phyloP scores from a whole-genome alignment of 2,329 filamentous ascomycete genomes.

The Cadophora malorum region DNA sequence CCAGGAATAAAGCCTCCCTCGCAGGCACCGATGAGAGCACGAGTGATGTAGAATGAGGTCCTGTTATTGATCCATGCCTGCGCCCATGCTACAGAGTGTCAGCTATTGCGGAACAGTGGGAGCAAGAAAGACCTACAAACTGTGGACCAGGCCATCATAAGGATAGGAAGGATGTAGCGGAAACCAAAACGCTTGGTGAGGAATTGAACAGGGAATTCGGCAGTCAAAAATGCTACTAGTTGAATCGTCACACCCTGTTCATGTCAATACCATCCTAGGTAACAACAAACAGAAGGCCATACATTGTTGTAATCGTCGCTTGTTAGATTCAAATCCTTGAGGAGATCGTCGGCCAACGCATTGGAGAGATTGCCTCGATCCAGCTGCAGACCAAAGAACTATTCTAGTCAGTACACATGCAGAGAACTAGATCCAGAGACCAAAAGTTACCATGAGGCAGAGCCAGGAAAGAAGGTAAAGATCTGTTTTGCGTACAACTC shows the following conservation, averaged over 20 bases:
- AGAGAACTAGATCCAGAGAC: not conserved
- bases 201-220: constrained; percentile 65
- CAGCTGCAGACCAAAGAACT: constrained; percentile 67
- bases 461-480: constrained; percentile 50
- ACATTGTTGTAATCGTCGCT: constrained; percentile 59
- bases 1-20: constrained; percentile 65
- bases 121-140: not conserved
- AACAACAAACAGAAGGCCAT: not conserved
- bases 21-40: constrained; percentile 59
- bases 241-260: constrained; percentile 59
- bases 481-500: constrained; percentile 60
- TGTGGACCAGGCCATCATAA: constrained; percentile 58
- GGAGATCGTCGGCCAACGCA: constrained; percentile 66
- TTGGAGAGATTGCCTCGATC: constrained; percentile 69
- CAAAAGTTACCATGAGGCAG: constrained; percentile 48
- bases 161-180: constrained; percentile 59
- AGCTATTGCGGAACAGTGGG: not conserved
- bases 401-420: not conserved
- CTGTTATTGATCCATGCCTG: constrained; percentile 59
- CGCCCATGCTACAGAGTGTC: constrained; percentile 46
- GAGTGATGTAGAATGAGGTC: constrained; percentile 56
- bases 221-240: constrained; percentile 58
- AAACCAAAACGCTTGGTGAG: constrained; percentile 64
- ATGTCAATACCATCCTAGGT: not conserved
- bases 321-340: constrained; percentile 57